Conservation (phyloP, 805 yeast genomes). For the Hyphopichia homilentoma region DNA sequence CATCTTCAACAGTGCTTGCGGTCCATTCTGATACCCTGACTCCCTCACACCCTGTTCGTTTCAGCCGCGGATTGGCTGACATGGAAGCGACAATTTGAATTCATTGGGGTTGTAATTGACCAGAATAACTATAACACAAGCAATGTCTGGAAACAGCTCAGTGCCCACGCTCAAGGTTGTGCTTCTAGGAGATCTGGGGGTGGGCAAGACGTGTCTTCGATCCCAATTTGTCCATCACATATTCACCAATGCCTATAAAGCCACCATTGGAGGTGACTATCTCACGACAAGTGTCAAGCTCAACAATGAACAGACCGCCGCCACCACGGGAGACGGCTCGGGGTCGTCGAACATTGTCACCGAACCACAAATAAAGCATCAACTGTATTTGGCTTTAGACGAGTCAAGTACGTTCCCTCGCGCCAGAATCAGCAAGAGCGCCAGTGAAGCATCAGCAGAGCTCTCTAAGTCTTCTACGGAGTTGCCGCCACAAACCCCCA, state of each 20-base stretch:
- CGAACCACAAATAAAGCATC: not conserved
- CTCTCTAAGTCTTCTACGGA: not conserved
- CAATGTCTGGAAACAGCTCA: too few species aligned
- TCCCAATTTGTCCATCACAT: slow-evolving; percentile 53
- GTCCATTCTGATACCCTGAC: too few species aligned
- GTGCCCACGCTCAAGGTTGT: slow-evolving; percentile 42
- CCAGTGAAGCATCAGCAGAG: too few species aligned
- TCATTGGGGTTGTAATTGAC: too few species aligned
- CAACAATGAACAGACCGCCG: not conserved
- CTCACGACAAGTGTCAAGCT: slow-evolving; percentile 38
- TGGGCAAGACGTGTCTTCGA: slow-evolving; percentile 56
- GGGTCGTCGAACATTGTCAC: not conserved
- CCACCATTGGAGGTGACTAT: slow-evolving; percentile 59
- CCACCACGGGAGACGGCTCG: not conserved
- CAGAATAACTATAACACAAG: not conserved
- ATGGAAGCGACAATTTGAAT: too few species aligned
- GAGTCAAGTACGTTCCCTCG: not conserved
- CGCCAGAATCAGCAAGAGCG: not conserved
- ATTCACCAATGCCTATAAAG: slow-evolving; percentile 53
- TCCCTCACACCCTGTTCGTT: too few species aligned
- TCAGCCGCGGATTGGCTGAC: too few species aligned
- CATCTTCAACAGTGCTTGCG: too few species aligned
- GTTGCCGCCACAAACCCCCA: not conserved
- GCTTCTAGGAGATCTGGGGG: slow-evolving; percentile 56
- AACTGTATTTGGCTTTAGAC: slow-evolving; percentile 1